Evolutionary conservation across 805 yeast species (phyloP).

Genomic region (Starmera amethionina): DNA sequence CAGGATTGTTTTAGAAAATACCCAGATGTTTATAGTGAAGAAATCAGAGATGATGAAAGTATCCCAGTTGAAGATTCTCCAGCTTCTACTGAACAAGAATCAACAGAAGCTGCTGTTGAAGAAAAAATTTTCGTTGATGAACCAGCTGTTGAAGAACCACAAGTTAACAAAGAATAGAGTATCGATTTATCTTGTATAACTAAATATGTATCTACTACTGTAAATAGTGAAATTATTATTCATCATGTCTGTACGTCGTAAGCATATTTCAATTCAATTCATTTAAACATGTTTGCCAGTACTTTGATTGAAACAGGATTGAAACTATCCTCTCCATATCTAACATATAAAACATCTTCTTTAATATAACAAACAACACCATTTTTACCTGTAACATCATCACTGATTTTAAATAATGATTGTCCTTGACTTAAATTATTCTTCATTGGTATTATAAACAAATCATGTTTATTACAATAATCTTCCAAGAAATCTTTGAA

Average conservation of each 20-base stretch:
- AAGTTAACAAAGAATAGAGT: constrained; percentile 5
- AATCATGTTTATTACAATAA: constrained; percentile 41
- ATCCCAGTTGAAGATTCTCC: constrained; percentile 16
- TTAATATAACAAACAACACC: constrained; percentile 39
- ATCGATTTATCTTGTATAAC: constrained; percentile 3
- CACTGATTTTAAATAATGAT: constrained; percentile 32
- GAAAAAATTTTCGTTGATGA: neutral
- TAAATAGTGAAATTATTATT: neutral
- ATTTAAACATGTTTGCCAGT: constrained; percentile 1
- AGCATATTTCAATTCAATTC: neutral
- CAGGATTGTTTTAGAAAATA: constrained; percentile 87
- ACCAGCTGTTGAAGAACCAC: constrained; percentile 4
- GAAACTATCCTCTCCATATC: constrained; percentile 20
- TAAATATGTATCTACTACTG: neutral
- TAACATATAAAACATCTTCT: constrained; percentile 57
- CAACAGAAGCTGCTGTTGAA: constrained; percentile 7
- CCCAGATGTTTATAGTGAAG: constrained; percentile 92
- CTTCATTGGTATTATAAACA: constrained; percentile 17
- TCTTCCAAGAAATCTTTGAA: constrained; percentile 60
- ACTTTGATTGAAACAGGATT: constrained; percentile 33
- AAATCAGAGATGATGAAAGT: constrained; percentile 70
- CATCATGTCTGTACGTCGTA: neutral
- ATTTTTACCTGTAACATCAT: constrained; percentile 21
- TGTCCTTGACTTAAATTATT: constrained; percentile 26
- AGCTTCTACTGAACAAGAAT: constrained; percentile 8